phyloP scores from a whole-genome alignment of 164 flowering plant genomes.

The Tetracentron sinense region DNA sequence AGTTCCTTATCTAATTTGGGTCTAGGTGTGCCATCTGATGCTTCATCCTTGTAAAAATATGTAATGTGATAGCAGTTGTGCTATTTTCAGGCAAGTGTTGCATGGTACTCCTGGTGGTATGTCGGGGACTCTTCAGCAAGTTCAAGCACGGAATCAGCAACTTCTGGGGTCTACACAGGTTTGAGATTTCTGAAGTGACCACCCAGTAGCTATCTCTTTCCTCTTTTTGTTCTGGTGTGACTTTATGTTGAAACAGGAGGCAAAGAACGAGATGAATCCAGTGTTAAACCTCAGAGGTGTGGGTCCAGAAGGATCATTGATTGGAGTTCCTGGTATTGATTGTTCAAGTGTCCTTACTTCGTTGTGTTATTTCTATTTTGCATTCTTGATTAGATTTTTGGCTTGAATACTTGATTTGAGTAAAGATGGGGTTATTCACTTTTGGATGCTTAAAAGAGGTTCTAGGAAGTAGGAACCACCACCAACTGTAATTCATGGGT shows the following conservation, averaged over 20 bases:
- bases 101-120: conserved; percentile 83
- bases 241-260: conserved; percentile 46
- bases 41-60: neutral
- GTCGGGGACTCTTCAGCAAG: conserved; percentile 71
- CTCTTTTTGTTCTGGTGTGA: conserved; percentile 5
- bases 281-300: conserved; percentile 58
- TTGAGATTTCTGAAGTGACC: conserved; percentile 10
- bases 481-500: no score
- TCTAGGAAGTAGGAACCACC: no score
- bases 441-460: no score
- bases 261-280: conserved; percentile 62
- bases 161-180: conserved; percentile 76
- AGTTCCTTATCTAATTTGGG: neutral
- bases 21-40: neutral
- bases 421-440: no score
- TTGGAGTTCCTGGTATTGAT: conserved; percentile 72
- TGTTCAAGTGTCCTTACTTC: neutral
- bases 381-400: no score
- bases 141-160: conserved; percentile 83
- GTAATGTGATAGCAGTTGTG: neutral
- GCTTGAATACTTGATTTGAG: no score
- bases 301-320: conserved; percentile 70
- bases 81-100: conserved; percentile 76
- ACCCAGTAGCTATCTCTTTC: neutral
- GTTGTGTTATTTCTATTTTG: no score